Evolutionary conservation across 208 protist genomes (phyloP).

Genomic region (Trypanosoma boissoni): DNA sequence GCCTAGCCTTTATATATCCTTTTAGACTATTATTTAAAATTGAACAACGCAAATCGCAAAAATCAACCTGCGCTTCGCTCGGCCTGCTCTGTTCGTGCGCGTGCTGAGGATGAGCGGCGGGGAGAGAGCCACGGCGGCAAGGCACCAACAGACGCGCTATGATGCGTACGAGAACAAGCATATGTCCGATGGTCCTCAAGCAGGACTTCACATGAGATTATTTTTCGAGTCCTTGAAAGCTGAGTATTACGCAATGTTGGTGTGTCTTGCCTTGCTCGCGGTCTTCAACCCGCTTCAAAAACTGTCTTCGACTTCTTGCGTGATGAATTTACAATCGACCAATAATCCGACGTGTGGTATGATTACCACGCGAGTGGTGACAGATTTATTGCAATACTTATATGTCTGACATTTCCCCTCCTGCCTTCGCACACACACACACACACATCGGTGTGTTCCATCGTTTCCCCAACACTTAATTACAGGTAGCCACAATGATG

Average conservation of each 20-base stretch:
- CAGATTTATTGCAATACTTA: slow-evolving; percentile 8
- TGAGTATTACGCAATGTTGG: too few relatives aligned
- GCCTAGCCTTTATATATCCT: too few relatives aligned
- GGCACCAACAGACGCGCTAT: not conserved
- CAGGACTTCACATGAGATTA: slow-evolving; percentile 22
- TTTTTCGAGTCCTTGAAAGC: slow-evolving; percentile 24
- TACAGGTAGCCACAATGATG: slow-evolving; percentile 12
- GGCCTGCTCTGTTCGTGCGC: slow-evolving; percentile 26
- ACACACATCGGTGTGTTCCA: not conserved
- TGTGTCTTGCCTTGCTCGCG: too few relatives aligned
- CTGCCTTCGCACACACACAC: not conserved
- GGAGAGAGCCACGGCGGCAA: slow-evolving; percentile 7
- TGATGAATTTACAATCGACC: slow-evolving; percentile 26
- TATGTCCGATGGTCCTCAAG: slow-evolving; percentile 22
- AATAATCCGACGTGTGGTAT: slow-evolving; percentile 25
- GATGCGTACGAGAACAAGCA: slow-evolving; percentile 36
- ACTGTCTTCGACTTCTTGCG: not conserved
- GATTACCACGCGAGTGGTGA: slow-evolving; percentile 2
- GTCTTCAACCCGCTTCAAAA: too few relatives aligned
- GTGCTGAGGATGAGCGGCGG: slow-evolving; percentile 26
- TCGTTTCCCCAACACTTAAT: too few relatives aligned
- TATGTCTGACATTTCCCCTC: not conserved
- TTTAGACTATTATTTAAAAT: too few relatives aligned
- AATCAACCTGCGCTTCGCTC: slow-evolving; percentile 46
- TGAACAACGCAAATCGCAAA: too few relatives aligned